Evolutionary conservation across 192 early-diverging fungal species (phyloP).

Genomic region (Coemansia nantahalensis): DNA sequence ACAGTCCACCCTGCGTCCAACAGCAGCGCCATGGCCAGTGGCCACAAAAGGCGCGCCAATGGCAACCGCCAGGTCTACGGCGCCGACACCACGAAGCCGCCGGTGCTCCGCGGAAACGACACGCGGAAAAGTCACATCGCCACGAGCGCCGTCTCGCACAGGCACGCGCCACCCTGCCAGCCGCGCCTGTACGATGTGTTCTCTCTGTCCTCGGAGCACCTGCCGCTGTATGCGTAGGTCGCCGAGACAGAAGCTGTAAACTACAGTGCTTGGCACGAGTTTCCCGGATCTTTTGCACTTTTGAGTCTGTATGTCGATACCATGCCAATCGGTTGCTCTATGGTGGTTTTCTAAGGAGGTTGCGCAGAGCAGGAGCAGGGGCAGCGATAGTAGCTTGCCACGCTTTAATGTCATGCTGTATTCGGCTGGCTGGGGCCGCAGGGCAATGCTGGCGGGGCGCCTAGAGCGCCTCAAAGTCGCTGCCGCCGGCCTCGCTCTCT

Average conservation of each 20-base stretch:
- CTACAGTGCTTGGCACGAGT: too few relatives aligned
- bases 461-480: slow-evolving; percentile 35
- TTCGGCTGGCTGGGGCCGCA: too few relatives aligned
- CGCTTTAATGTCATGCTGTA: too few relatives aligned
- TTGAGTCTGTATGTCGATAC: too few relatives aligned
- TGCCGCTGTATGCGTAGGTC: slow-evolving; percentile 20
- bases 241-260: too few relatives aligned
- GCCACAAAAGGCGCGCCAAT: slow-evolving; percentile 1
- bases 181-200: slow-evolving; percentile 18
- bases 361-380: too few relatives aligned
- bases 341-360: too few relatives aligned
- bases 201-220: slow-evolving; percentile 30
- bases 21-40: background rate
- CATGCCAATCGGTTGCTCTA: too few relatives aligned
- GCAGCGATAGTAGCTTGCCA: too few relatives aligned
- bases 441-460: too few relatives aligned
- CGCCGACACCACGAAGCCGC: background rate
- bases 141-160: too few relatives aligned
- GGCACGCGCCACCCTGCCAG: background rate
- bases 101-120: background rate
- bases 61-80: background rate
- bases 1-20: background rate
- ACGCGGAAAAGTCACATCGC: slow-evolving; percentile 1
- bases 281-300: too few relatives aligned
- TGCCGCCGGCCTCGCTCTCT: slow-evolving; percentile 52